phyloP scores from a whole-genome alignment of 2,329 filamentous ascomycete species.

The Rhynchosporium graminicola region DNA sequence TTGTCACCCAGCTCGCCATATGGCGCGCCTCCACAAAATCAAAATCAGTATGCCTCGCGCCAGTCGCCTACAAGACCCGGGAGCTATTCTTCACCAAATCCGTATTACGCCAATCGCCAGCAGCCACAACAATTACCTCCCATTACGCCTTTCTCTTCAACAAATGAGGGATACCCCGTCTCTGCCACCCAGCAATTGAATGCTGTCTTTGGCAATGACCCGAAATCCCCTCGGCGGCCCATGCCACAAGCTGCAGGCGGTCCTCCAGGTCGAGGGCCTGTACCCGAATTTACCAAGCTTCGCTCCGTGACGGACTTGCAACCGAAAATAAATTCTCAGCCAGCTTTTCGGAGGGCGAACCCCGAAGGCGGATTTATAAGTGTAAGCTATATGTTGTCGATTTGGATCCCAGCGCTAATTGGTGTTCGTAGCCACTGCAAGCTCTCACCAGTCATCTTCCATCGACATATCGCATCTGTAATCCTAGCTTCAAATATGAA shows the following conservation, averaged over 20 bases:
- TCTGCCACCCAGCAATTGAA: slow-evolving; percentile 73
- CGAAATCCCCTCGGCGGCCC: slow-evolving; percentile 59
- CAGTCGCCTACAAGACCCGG: slow-evolving; percentile 77
- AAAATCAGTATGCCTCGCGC: slow-evolving; percentile 52
- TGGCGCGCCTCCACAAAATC: slow-evolving; percentile 58
- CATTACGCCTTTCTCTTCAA: slow-evolving; percentile 67
- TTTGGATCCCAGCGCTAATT: slow-evolving; percentile 32
- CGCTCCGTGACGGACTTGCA: slow-evolving; percentile 72
- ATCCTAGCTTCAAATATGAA: slow-evolving; percentile 97
- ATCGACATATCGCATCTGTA: slow-evolving; percentile 96
- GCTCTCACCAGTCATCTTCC: slow-evolving; percentile 91
- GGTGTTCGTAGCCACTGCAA: slow-evolving; percentile 73
- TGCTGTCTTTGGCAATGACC: slow-evolving; percentile 58
- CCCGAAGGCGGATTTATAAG: slow-evolving; percentile 98
- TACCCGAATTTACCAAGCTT: slow-evolving; percentile 86
- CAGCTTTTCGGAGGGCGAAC: slow-evolving; percentile 87
- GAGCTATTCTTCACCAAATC: slow-evolving; percentile 58
- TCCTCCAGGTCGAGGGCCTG: slow-evolving; percentile 61
- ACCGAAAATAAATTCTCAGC: slow-evolving; percentile 82
- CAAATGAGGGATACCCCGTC: slow-evolving; percentile 70
- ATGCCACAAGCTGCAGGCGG: slow-evolving; percentile 49
- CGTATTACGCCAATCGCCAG: slow-evolving; percentile 53
- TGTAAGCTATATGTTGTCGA: slow-evolving; percentile 53
- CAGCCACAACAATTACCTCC: slow-evolving; percentile 71
- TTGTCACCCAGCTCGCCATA: slow-evolving; percentile 81